phyloP scores from a whole-genome alignment of 2,329 filamentous ascomycete species.

The Verticillium longisporum region DNA sequence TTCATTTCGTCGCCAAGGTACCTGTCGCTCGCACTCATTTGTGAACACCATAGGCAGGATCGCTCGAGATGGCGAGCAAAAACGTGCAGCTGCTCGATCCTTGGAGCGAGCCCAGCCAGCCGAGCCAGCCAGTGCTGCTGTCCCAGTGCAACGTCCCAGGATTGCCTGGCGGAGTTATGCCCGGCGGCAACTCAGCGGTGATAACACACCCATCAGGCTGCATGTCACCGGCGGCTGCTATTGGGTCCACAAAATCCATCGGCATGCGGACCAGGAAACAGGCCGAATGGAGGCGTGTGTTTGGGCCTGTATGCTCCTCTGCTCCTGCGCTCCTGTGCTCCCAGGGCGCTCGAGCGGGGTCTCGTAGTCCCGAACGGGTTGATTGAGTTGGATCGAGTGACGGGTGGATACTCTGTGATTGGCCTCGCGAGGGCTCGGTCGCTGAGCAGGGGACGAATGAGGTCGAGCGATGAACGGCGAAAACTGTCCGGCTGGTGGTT shows the following conservation, averaged over 20 bases:
- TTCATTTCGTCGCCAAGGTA: too few species aligned
- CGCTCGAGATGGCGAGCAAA: too few species aligned
- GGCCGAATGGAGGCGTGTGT: background rate
- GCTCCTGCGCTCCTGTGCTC: background rate
- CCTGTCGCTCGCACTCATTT: too few species aligned
- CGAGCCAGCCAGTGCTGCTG: too few species aligned
- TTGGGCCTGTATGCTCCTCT: background rate
- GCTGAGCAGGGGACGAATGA: background rate
- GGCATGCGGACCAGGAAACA: background rate
- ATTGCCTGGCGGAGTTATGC: too few species aligned
- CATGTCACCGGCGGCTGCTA: background rate
- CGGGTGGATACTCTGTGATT: background rate
- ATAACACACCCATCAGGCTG: background rate
- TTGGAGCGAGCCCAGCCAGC: too few species aligned
- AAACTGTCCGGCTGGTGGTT: background rate
- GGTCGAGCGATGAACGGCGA: background rate
- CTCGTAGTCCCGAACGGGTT: background rate
- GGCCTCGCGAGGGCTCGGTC: background rate
- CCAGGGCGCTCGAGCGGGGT: background rate
- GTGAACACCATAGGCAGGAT: too few species aligned
- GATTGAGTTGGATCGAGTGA: background rate
- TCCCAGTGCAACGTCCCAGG: too few species aligned
- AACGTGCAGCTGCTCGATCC: too few species aligned
- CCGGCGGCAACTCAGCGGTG: background rate
- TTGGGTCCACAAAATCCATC: background rate